Base-by-base conservation (phyloP, 768 basidiomycete genomes). In the Hirschioporus abietinus region DNA sequence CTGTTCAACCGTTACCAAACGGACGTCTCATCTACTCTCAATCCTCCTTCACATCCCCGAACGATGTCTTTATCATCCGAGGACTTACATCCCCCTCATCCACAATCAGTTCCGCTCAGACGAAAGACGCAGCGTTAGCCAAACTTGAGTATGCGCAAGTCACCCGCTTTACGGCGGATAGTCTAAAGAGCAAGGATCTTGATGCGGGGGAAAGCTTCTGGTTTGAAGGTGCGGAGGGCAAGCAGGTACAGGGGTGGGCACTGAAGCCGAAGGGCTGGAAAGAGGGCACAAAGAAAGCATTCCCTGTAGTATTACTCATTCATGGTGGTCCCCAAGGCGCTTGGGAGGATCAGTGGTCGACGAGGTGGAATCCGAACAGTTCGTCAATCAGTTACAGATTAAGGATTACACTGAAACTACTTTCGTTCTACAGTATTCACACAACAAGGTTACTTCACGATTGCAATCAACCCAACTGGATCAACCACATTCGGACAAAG, bases 401-500 rank as follows among this genome's bases (percentile, higher is more conserved):
- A 20, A 20, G 12, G 23, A 25, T 24, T 12, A 63, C 30, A 1
- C 34, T 60, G 8, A 20, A n/a, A 60, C 58, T 34, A n/a, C 60
- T 25, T 17, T 7, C 12, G 23, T 18, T 57, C 18, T 60, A 5
- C 59, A 91, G 88, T 91, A 10, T 96, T 93, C 71, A 86, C 93
- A 12, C 86, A 88, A 71, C 91, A 93, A 73, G 95, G 96, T 0
- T 99, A 98, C 77, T 88, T 96, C 71, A 85, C 87, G 12, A 83
- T 97, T 57, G 82, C 89, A 34, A 89, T 97, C 71, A 98, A 99
- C 74, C 96, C 96, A 1, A 96, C 95, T 0, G 96, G 96, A 9
- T 92, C 90, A 30, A 98, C 96, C 3, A 89, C 92, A 0, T 97
- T 95, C 71, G 95, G 95, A 3, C 95, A 96, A 84, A 82, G 92